phyloP scores from a whole-genome alignment of 2,329 filamentous ascomycete genomes.

The Botrytis porri region DNA sequence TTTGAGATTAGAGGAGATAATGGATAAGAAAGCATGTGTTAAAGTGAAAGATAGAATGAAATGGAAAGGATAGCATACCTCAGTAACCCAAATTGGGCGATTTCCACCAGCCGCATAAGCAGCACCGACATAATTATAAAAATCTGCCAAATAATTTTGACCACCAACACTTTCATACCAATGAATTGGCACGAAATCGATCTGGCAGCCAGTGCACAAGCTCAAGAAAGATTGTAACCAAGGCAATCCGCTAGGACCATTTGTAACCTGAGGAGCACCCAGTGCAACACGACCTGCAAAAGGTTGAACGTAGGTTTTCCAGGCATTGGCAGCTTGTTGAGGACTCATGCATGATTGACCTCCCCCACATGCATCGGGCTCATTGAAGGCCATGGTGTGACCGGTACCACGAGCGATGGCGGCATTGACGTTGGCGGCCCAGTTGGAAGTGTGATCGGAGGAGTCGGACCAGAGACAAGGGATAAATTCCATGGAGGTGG shows the following conservation, averaged over 20 bases:
- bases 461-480: conserved; percentile 60
- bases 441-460: conserved; percentile 3
- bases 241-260: conserved; percentile 40
- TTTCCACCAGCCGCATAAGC: conserved; percentile 3
- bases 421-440: conserved; percentile 7
- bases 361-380: conserved; percentile 54
- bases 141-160: conserved; percentile 43
- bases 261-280: conserved; percentile 49
- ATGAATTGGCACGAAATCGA: conserved; percentile 47
- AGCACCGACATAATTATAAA: neutral
- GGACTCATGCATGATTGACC: conserved; percentile 51
- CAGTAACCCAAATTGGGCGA: conserved; percentile 10
- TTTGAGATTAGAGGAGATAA: too few relatives aligned
- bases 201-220: conserved; percentile 42
- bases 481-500: conserved; percentile 54
- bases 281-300: conserved; percentile 45
- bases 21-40: too few relatives aligned
- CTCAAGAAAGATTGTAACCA: conserved; percentile 46
- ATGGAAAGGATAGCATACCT: neutral
- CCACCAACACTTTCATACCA: conserved; percentile 45
- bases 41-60: neutral
- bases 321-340: conserved; percentile 41
- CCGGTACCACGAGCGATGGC: conserved; percentile 45
- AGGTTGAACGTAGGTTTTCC: conserved; percentile 44
- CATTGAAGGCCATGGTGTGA: conserved; percentile 66